Evolutionary conservation across 768 basidiomycete species (phyloP).

Genomic region (Gymnopilus dilepis): DNA sequence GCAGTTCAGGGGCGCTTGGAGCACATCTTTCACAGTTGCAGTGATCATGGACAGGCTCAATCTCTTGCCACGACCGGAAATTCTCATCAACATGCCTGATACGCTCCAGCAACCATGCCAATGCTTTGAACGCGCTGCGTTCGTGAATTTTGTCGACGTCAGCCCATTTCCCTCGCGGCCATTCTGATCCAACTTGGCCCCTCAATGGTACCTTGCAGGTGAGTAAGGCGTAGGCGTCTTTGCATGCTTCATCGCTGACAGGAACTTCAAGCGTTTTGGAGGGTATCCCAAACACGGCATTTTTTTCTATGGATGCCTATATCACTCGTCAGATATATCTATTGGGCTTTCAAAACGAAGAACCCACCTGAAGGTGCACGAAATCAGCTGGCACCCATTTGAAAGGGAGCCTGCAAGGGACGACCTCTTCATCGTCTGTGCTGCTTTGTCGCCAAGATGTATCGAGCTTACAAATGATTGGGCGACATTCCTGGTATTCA

Average conservation of each 20-base stretch:
- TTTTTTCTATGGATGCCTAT: conserved; percentile 57
- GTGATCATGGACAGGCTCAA: conserved; percentile 49
- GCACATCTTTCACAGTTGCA: conserved; percentile 81
- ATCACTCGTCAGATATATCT: conserved; percentile 14
- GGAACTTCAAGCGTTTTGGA: conserved; percentile 52
- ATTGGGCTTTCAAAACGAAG: conserved; percentile 1
- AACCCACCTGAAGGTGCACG: conserved; percentile 60
- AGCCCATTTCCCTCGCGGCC: conserved; percentile 75
- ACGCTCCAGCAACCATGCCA: conserved; percentile 90
- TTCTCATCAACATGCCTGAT: conserved; percentile 74
- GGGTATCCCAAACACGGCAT: conserved; percentile 74
- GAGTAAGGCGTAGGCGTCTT: conserved; percentile 77
- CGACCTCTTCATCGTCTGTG: conserved; percentile 49
- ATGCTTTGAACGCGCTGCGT: conserved; percentile 74
- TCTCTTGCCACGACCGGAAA: conserved; percentile 69
- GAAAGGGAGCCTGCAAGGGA: conserved; percentile 64
- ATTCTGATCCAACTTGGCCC: conserved; percentile 74
- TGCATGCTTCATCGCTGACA: conserved; percentile 66
- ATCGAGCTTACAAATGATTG: conserved; percentile 75
- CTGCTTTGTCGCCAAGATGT: conserved; percentile 80
- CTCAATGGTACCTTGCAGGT: conserved; percentile 76
- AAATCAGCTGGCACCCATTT: conserved; percentile 62
- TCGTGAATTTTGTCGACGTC: conserved; percentile 90
- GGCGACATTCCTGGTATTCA: conserved; percentile 82
- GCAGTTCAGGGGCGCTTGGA: conserved; percentile 74